Conservation (phyloP, 2,329 filamentous ascomycete genomes). For the Daldinia sp. region DNA sequence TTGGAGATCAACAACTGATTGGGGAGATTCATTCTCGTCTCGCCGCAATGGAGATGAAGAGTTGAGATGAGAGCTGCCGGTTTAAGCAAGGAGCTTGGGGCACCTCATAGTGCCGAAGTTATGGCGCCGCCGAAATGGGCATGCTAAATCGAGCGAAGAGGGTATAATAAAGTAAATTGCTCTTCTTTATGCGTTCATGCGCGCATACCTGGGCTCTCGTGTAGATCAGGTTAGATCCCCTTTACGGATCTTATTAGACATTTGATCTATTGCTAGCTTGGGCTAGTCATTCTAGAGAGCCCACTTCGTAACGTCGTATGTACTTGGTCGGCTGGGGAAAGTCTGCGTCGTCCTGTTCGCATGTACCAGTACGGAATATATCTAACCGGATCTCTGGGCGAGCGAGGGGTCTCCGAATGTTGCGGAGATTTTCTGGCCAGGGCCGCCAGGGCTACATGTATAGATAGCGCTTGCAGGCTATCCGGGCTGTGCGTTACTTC, state of each 20-base stretch:
- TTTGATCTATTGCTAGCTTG: conserved; percentile 31
- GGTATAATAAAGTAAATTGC: conserved; percentile 47
- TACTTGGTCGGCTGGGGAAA: background rate
- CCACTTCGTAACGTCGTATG: conserved; percentile 11
- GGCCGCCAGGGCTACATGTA: conserved; percentile 28
- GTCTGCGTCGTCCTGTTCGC: background rate
- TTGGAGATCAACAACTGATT: conserved; percentile 8
- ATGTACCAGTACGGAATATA: conserved; percentile 25
- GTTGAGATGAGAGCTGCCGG: conserved; percentile 27
- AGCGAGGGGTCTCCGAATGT: conserved; percentile 31
- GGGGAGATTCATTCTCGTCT: conserved; percentile 3
- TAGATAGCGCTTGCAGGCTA: conserved; percentile 28
- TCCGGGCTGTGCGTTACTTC: conserved; percentile 20
- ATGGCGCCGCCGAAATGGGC: conserved; percentile 41
- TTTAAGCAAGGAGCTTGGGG: conserved; percentile 34
- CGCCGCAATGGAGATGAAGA: conserved; percentile 25
- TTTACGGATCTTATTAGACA: conserved; percentile 33
- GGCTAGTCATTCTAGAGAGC: conserved; percentile 23
- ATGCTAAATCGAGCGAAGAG: conserved; percentile 34
- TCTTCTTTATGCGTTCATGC: conserved; percentile 50
- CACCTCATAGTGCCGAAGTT: conserved; percentile 40
- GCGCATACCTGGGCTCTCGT: conserved; percentile 28
- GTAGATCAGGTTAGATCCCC: conserved; percentile 42
- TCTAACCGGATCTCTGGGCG: conserved; percentile 43
- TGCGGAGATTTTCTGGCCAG: conserved; percentile 41